Evolutionary conservation across 306 rosid species (phyloP).

Genomic region (Adenanthera pavonina): DNA sequence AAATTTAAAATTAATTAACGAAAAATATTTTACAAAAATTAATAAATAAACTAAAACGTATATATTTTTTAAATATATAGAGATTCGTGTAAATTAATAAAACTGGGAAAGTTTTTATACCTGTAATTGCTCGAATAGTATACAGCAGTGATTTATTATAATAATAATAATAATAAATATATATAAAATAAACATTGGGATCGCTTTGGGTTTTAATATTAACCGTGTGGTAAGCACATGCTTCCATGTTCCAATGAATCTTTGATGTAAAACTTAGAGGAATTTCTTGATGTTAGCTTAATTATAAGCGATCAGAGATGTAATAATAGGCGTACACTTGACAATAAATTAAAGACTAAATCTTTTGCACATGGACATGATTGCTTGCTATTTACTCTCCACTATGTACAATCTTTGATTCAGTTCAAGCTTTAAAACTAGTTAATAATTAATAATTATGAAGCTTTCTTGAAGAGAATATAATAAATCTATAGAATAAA

Average conservation of each 20-base stretch:
- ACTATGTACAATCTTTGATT: slow-evolving; percentile 34
- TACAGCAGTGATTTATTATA: neutral
- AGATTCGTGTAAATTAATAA: neutral
- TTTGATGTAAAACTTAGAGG: slow-evolving; percentile 34
- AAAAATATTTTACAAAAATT: no score
- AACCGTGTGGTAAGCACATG: slow-evolving; percentile 56
- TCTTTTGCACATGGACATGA: slow-evolving; percentile 67
- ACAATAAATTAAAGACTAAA: slow-evolving; percentile 39
- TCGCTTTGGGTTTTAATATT: slow-evolving; percentile 34
- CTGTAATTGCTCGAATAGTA: no score
- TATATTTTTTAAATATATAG: neutral
- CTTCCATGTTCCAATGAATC: slow-evolving; percentile 62
- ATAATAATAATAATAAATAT: neutral
- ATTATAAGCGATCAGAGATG: slow-evolving; percentile 35
- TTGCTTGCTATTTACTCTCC: slow-evolving; percentile 74
- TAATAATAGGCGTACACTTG: slow-evolving; percentile 22
- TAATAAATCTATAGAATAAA: slow-evolving; percentile 15
- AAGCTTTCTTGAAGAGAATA: slow-evolving; percentile 42
- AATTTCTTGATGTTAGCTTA: slow-evolving; percentile 36
- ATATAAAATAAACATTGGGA: slow-evolving; percentile 35
- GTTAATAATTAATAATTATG: slow-evolving; percentile 8
- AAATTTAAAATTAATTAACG: neutral
- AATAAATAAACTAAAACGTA: neutral
- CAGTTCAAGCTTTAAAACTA: slow-evolving; percentile 37
- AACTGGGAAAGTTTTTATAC: neutral